Conservation (phyloP, 176 grass and related monocot species). For the Triticum urartu region DNA sequence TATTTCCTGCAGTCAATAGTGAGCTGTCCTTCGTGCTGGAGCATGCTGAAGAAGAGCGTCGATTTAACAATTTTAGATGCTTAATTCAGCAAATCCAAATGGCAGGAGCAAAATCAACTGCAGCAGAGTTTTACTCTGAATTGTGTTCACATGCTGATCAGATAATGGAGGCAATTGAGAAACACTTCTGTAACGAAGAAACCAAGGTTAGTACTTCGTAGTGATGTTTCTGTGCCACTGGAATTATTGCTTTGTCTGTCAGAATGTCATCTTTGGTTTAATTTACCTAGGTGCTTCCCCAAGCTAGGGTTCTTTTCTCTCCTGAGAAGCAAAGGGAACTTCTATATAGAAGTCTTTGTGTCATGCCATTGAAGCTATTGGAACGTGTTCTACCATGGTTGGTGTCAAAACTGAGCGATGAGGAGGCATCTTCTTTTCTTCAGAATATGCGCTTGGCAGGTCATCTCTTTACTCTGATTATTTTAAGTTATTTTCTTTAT, state of each 20-base stretch:
- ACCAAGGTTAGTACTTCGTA: constrained; percentile 58
- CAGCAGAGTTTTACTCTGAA: constrained; percentile 66
- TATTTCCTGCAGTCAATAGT: constrained; percentile 92
- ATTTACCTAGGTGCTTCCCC: constrained; percentile 90
- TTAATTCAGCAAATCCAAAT: constrained; percentile 95
- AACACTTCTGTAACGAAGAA: constrained; percentile 89
- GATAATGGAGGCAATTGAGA: constrained; percentile 93
- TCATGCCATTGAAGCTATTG: constrained; percentile 93
- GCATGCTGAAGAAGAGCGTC: constrained; percentile 84
- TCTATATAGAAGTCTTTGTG: constrained; percentile 81
- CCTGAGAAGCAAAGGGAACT: constrained; percentile 88
- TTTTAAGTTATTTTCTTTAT: constrained; percentile 5
- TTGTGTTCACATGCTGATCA: constrained; percentile 90
- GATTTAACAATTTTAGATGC: constrained; percentile 81
- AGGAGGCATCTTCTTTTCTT: constrained; percentile 84
- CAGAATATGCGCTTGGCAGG: constrained; percentile 84
- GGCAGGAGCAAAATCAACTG: constrained; percentile 67
- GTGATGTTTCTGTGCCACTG: constrained; percentile 2
- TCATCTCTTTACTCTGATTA: constrained; percentile 33
- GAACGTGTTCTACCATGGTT: constrained; percentile 96
- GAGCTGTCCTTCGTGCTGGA: constrained; percentile 69
- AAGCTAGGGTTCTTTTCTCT: constrained; percentile 89
- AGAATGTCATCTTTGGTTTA: constrained; percentile 33
- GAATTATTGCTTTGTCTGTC: constrained; percentile 8
- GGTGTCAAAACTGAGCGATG: constrained; percentile 69